Conservation (phyloP, 352 stramenopile species). For the Bremia lactucae region DNA sequence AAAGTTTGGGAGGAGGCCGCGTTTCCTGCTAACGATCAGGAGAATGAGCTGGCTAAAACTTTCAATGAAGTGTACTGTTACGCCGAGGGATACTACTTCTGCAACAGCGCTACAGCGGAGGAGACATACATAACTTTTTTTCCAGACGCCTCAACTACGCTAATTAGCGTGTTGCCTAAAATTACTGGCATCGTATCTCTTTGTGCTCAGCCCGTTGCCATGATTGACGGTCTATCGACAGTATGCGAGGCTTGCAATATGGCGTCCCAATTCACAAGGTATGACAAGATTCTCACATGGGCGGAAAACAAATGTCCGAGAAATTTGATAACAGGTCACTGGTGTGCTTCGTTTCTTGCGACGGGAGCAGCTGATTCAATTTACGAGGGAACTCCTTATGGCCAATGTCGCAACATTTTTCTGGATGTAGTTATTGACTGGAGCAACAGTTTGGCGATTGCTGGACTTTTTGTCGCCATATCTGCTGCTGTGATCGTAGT, state of each 20-base stretch:
- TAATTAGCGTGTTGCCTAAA: conserved; percentile 43
- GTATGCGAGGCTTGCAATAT: conserved; percentile 49
- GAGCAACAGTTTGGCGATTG: conserved; percentile 39
- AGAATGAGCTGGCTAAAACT: conserved; percentile 48
- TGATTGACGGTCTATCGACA: conserved; percentile 25
- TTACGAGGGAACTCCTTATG: conserved; percentile 61
- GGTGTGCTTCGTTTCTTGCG: conserved; percentile 50
- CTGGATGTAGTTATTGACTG: conserved; percentile 55
- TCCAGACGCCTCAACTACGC: conserved; percentile 26
- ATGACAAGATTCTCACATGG: conserved; percentile 62
- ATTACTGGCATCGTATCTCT: conserved; percentile 45
- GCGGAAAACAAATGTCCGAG: conserved; percentile 51
- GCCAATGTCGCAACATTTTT: conserved; percentile 59
- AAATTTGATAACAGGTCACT: conserved; percentile 34
- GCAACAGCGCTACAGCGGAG: conserved; percentile 60
- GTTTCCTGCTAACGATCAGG: conserved; percentile 44
- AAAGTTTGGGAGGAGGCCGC: conserved; percentile 34
- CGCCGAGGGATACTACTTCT: conserved; percentile 71
- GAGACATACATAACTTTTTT: conserved; percentile 56
- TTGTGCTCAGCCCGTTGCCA: conserved; percentile 26
- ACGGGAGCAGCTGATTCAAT: conserved; percentile 30
- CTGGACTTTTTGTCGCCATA: conserved; percentile 41
- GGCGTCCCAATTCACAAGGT: conserved; percentile 44
- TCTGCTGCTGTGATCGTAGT: conserved; percentile 38
- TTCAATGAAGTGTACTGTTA: conserved; percentile 85